A percentile compares a stretch with the other conserved stretches of the same genome.
Conservation (phyloP, 2,329 filamentous ascomycete species). For the Camillea tinctor region DNA sequence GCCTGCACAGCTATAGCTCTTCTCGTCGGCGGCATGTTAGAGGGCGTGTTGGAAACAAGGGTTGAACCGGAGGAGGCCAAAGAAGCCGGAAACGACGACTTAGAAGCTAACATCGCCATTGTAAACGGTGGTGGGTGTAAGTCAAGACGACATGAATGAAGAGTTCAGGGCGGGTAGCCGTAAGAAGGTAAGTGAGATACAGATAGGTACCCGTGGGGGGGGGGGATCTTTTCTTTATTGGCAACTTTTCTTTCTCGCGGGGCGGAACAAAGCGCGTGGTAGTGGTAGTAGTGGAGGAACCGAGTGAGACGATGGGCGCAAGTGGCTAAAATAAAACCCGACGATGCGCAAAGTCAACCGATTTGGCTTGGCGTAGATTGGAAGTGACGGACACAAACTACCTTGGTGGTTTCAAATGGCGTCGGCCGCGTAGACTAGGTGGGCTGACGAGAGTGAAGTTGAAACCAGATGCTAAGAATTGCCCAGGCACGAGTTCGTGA, state of each 20-base stretch:
- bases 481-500: neutral
- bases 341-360: constrained; percentile 3
- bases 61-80: constrained; percentile 46
- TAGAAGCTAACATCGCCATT: constrained; percentile 80
- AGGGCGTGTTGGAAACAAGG: constrained; percentile 45
- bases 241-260: neutral
- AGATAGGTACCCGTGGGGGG: neutral
- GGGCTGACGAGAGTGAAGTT: constrained; percentile 2
- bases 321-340: neutral
- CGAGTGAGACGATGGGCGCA: neutral
- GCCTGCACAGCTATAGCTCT: constrained; percentile 50
- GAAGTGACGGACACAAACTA: constrained; percentile 4
- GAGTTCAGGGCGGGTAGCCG: constrained; percentile 1
- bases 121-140: constrained; percentile 15
- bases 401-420: constrained; percentile 24
- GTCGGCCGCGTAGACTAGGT: constrained; percentile 16
- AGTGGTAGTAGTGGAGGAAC: neutral
- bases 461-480: neutral
- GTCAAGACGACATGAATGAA: constrained; percentile 20
- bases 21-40: constrained; percentile 51
- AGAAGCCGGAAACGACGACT: constrained; percentile 65
- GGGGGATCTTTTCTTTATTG: constrained; percentile 7
- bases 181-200: constrained; percentile 2
- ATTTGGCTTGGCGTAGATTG: constrained; percentile 3
- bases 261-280: neutral